Evolutionary conservation across 192 early-diverging fungal species (phyloP).

Genomic region (Rhizophagus clarus): DNA sequence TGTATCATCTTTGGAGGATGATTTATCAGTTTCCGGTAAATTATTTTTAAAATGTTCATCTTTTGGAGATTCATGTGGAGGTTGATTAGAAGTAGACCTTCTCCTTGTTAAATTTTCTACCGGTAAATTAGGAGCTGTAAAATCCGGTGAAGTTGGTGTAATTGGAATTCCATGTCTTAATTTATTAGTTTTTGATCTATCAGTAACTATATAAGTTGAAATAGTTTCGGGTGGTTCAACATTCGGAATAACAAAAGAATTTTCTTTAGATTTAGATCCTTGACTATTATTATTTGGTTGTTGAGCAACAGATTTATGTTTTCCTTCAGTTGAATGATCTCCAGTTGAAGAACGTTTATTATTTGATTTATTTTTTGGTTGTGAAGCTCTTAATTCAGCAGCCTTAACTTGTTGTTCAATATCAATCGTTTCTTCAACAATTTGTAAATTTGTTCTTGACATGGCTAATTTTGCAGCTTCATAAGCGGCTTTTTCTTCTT

Average conservation of each 20-base stretch:
- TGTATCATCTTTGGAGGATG: no score
- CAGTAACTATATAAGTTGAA: no score
- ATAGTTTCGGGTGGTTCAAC: not conserved
- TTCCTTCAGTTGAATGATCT: no score
- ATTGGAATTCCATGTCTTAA: not conserved
- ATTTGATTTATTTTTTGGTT: not conserved
- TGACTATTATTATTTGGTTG: no score
- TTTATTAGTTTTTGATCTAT: not conserved
- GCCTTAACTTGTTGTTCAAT: not conserved
- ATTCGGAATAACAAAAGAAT: no score
- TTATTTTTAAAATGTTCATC: not conserved
- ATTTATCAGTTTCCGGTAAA: not conserved
- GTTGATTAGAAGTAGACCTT: not conserved
- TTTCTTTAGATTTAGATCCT: no score
- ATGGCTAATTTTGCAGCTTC: slow-evolving; percentile 8
- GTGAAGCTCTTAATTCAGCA: not conserved
- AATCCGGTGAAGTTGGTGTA: not conserved
- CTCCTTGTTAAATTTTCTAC: not conserved
- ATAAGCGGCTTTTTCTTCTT: slow-evolving; percentile 2
- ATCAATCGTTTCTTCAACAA: slow-evolving; percentile 7
- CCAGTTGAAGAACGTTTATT: no score
- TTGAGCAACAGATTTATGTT: no score
- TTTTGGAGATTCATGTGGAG: not conserved
- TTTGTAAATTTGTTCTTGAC: slow-evolving; percentile 1
- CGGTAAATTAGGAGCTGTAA: not conserved